These are phyloP conservation scores for Pisolithus orientalis DNA, from an alignment of 768 basidiomycete species.

Conservation along the genomic window DNA sequence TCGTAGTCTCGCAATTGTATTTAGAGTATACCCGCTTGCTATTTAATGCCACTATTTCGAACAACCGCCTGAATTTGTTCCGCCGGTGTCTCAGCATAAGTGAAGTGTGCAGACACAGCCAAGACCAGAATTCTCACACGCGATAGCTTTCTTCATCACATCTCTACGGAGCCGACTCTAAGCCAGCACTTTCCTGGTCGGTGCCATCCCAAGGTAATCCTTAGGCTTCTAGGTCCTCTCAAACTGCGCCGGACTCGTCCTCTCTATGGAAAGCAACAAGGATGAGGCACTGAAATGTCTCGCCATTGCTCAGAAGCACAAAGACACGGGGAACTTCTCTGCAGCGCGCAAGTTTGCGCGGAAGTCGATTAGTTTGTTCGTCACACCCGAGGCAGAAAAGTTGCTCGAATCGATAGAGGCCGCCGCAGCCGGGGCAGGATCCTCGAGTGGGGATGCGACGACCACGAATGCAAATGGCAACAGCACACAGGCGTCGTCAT, in stretches of 20 bases:
- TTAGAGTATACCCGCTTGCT: slow-evolving; percentile 59
- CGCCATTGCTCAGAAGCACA: slow-evolving; percentile 69
- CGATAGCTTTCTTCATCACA: too few species aligned
- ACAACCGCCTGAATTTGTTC: too few species aligned
- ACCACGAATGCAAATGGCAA: slow-evolving; percentile 32
- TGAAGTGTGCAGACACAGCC: too few species aligned
- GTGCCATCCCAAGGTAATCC: not conserved
- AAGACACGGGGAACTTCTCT: slow-evolving; percentile 60
- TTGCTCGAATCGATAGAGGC: slow-evolving; percentile 64
- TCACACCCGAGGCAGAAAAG: slow-evolving; percentile 67
- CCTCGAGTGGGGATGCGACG: slow-evolving; percentile 18
- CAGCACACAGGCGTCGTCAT: slow-evolving; percentile 37
- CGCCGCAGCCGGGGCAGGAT: slow-evolving; percentile 32
- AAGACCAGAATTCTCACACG: not conserved
- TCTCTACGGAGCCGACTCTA: not conserved
- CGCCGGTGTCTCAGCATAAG: too few species aligned
- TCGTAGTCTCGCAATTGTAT: slow-evolving; percentile 83
- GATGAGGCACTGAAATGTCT: slow-evolving; percentile 86
- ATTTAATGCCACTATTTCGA: not conserved
- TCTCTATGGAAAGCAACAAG: slow-evolving; percentile 76
- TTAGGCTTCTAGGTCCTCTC: not conserved
- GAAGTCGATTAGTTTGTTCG: slow-evolving; percentile 80
- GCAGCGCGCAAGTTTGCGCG: slow-evolving; percentile 85
- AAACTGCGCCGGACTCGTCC: not conserved
- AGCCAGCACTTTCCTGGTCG: not conserved